Evolutionary conservation across 148 eudicot species (phyloP), one percentile per base, ranked within the genome.

Genomic region (Hydrangea macrophylla): DNA sequence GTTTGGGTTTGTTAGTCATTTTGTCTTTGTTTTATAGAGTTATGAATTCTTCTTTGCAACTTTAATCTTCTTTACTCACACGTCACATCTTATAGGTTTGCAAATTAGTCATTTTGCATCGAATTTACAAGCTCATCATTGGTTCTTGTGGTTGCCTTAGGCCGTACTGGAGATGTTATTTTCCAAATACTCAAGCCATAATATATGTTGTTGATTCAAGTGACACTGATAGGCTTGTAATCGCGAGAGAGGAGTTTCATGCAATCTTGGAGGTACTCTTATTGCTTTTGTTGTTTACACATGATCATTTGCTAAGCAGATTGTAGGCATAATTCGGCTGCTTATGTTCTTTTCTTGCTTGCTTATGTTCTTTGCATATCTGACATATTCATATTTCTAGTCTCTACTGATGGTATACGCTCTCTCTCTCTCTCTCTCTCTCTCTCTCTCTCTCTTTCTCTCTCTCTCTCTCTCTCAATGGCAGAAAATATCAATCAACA

Each of bases 161-260:
- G 85, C 99, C 99, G 12, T 95, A 95, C 42, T 95, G 99, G 99
- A 89, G 99, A 76, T 95, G 99, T 78, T 95, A 95, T 76, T 95
- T 95, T 68, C 99, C 97, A 58, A 95, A 95, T 75, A 95, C 99
- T 69, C 99, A 95, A 80, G 99, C 99, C 37, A 87, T 95, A 42
- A 91, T 95, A 63, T 95, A 95, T 69, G 99, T 95, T 73, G 96
- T 95, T 13, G 97, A 95, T 76, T 95, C 99, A 75, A 95, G 97
- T 86, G 99, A 95, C 70, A 95, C 94, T 24, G 99, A 91, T 44
- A 82, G 97, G 75, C 86, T 95, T 72, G 87, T 85, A 23, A 85
- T 91, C 72, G 99, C 99, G 15, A 95, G 89, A 73, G 99, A 91
- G 62, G 99, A 95, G 64, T 95, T 95, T 75, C 97, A 95, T 75